Evolutionary conservation across 805 yeast species (phyloP).

Genomic region (Blastobotrys muscicola): DNA sequence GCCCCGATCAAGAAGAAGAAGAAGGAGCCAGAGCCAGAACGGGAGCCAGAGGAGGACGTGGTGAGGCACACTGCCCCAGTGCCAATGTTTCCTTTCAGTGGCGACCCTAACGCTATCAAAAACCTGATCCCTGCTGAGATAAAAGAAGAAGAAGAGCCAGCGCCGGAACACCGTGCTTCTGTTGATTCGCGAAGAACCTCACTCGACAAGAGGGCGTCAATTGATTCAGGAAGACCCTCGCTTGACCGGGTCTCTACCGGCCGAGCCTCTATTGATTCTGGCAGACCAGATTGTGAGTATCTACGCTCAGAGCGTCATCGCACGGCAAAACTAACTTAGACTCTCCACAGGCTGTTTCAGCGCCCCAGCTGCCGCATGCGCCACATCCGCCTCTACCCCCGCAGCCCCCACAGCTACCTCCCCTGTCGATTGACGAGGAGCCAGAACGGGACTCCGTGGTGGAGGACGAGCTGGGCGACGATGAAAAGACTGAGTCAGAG

Average conservation of each 20-base stretch:
- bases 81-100: conserved; percentile 44
- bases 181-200: neutral
- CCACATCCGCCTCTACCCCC: conserved; percentile 1
- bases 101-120: conserved; percentile 27
- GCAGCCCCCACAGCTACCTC: neutral
- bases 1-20: conserved; percentile 12
- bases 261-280: neutral
- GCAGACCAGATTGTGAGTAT: neutral
- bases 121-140: conserved; percentile 10
- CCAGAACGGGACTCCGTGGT: conserved; percentile 8
- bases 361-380: neutral
- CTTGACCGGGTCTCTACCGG: neutral
- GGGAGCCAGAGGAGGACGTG: conserved; percentile 14
- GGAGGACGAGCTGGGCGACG: conserved; percentile 22
- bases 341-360: neutral
- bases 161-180: neutral
- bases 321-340: neutral
- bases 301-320: too few species aligned
- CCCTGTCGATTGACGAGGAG: neutral
- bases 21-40: conserved; percentile 22
- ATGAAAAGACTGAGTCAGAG: conserved; percentile 22
- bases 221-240: too few species aligned
- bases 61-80: conserved; percentile 31
- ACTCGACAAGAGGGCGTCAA: neutral
- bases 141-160: conserved; percentile 10